A percentile compares a stretch with the other conserved stretches of the same genome.
Evolutionary conservation across 1,139 yeast genomes (phyloP).

Genomic region (Saccharomyces hybrid): DNA sequence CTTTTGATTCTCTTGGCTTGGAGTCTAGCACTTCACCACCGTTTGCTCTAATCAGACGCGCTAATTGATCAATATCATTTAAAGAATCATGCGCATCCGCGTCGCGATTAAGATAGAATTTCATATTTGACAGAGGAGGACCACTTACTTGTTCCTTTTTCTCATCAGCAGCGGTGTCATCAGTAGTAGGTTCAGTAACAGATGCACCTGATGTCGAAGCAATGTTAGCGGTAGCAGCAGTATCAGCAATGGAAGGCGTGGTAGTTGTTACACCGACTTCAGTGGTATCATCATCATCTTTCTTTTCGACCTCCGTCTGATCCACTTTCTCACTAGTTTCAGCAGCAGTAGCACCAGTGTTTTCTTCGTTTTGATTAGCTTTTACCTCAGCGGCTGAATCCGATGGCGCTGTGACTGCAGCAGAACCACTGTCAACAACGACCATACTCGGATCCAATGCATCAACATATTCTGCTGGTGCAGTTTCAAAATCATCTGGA

Average conservation of each 20-base stretch:
- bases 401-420: neutral
- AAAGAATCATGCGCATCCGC: constrained; percentile 14
- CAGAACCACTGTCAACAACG: neutral
- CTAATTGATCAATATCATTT: constrained; percentile 11
- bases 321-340: neutral
- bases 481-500: constrained; percentile 18
- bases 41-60: constrained; percentile 7
- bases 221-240: neutral
- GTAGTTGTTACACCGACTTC: neutral
- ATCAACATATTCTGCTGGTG: constrained; percentile 22
- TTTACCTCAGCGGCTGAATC: constrained; percentile 2
- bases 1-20: neutral
- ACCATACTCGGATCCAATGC: constrained; percentile 9
- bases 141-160: neutral
- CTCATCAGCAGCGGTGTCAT: neutral
- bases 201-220: neutral
- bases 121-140: constrained; percentile 6
- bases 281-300: constrained; percentile 3
- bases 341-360: neutral
- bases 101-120: constrained; percentile 24
- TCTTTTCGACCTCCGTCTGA: constrained; percentile 4
- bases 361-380: neutral
- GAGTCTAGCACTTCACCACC: constrained; percentile 10
- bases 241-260: neutral
- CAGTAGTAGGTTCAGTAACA: neutral